phyloP scores from a whole-genome alignment of 179 eudicot species.

The Drosera spatulata region DNA sequence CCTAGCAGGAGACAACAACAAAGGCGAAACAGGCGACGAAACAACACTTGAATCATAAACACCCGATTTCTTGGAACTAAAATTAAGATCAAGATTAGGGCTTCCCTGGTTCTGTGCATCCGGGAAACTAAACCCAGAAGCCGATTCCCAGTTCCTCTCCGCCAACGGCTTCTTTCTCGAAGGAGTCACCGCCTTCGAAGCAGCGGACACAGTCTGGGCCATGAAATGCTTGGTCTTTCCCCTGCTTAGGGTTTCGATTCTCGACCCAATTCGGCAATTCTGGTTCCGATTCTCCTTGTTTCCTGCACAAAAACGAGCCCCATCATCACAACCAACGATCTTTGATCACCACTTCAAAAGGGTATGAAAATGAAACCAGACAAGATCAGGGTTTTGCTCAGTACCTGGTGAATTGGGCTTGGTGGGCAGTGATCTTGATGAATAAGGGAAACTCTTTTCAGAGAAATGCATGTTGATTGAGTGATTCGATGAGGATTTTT shows the following conservation, averaged over 20 bases:
- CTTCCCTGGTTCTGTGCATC: conserved; percentile 5
- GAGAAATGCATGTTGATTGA: neutral
- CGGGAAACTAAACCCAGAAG: conserved; percentile 1
- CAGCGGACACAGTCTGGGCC: conserved; percentile 34
- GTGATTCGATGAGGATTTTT: no score
- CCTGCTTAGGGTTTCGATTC: conserved; percentile 14
- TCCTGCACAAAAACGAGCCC: conserved; percentile 7
- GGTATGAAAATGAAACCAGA: neutral
- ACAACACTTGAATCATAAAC: conserved; percentile 1
- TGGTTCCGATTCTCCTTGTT: conserved; percentile 21
- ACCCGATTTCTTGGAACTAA: neutral
- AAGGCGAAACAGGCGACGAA: conserved; percentile 4
- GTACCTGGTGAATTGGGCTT: neutral
- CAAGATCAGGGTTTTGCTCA: neutral
- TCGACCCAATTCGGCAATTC: conserved; percentile 6
- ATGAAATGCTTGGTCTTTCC: conserved; percentile 22
- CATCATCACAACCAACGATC: neutral
- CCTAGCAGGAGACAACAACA: neutral
- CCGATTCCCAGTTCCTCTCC: conserved; percentile 21
- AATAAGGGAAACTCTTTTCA: neutral
- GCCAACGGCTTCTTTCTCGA: conserved; percentile 28
- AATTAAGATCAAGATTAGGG: conserved; percentile 12
- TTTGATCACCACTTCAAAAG: neutral
- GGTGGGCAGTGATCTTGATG: neutral
- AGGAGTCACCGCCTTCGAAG: conserved; percentile 22